Evolutionary conservation across 176 grass and related monocot genomes (phyloP), one percentile per base, ranked within the genome.

Genomic region (Pharus latifolius): DNA sequence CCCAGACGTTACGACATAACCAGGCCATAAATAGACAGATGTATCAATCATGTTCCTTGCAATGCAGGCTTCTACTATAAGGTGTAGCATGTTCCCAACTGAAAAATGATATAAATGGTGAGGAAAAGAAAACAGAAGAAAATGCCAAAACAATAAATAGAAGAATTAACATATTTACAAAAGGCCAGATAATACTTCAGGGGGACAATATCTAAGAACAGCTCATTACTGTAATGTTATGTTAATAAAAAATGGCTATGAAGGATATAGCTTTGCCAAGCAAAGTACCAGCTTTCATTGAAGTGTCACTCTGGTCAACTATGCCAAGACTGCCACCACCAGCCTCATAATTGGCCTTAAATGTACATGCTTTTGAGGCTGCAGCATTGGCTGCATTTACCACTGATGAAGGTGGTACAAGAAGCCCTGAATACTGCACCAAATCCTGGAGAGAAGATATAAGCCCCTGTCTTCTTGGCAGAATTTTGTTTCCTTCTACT

Each of bases 21-120:
- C 81, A 45, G 89, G 90, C 95, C 95, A 99, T 70, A 88, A 79
- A 59, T 94, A 99, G 70, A 72, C 87, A 78, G 90, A 86, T 60
- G 95, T 94, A 70, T 99, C 95, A 0, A 99, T 83, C 79, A 99
- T 80, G 35, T 91, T 91, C 80, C 95, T 99, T 6, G 95, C 88
- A 49, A 99, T 99, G 67, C 95, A 94, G 31, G 95, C 89, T 78
- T 99, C 95, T 59, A 99, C 74, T 81, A 99, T 94, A 77, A 99
- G 89, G 74, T 99, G 90, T 57, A 93, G 75, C 84, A 99, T 99
- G 63, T 85, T 99, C 27, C 90, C 95, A 83, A 67, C 95, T 99
- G 82, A 66, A 85, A 76, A 82, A 31, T 11, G 33, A 61, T 28
- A 63, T 29, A 35, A 16, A 78, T 82, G 3, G 17, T 69, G 65